Percentiles rank a stretch among this genome's conserved stretches.
These are phyloP conservation scores for Pythium apleroticum DNA, from an alignment of 352 stramenopile species.

Conservation along the genomic window DNA sequence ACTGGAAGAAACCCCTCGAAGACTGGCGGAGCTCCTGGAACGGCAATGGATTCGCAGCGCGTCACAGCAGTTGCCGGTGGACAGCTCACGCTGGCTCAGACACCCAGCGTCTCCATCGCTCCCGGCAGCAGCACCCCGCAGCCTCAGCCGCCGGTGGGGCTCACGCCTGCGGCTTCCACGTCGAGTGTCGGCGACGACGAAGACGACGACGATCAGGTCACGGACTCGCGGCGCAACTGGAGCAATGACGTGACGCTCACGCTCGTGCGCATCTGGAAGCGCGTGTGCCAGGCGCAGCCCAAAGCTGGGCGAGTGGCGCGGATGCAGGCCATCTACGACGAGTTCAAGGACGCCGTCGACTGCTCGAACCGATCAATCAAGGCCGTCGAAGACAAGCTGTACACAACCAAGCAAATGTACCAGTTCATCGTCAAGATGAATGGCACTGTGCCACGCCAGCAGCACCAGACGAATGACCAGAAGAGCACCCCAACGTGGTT, in stretches of 20 bases:
- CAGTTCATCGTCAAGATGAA: constrained; percentile 68
- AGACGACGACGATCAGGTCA: constrained; percentile 38
- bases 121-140: background rate
- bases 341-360: constrained; percentile 45
- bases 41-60: constrained; percentile 6
- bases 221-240: constrained; percentile 56
- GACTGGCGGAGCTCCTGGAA: constrained; percentile 19
- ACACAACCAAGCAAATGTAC: constrained; percentile 74
- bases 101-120: background rate
- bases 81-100: background rate
- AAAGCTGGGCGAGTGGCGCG: constrained; percentile 38
- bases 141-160: background rate
- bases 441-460: constrained; percentile 34
- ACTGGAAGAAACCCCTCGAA: constrained; percentile 27
- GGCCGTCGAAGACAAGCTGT: constrained; percentile 67
- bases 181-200: background rate
- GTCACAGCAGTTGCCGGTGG: background rate
- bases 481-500: constrained; percentile 48
- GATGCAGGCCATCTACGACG: constrained; percentile 53
- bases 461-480: constrained; percentile 20
- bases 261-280: constrained; percentile 56
- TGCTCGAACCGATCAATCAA: constrained; percentile 49
- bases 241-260: constrained; percentile 47
- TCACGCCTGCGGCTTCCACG: background rate
- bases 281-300: constrained; percentile 38